Base-by-base conservation (phyloP, 306 rosid genomes). In the Phaseolus lunatus region DNA sequence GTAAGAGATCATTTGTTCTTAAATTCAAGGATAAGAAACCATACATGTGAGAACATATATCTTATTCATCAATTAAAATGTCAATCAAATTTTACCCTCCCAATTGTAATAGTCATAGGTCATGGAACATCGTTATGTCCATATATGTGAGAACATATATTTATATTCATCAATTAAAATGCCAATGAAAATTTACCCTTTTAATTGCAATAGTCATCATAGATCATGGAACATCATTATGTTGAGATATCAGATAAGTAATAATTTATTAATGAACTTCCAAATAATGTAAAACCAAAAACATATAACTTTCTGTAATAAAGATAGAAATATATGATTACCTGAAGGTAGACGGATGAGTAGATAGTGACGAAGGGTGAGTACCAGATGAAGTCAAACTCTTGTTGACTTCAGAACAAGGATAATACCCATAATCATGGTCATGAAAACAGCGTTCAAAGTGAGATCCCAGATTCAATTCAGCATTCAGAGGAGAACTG, bases 321-420 rank as follows among this genome's bases (percentile, higher is more conserved):
- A 80, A 47, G 22, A 44, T 54, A 41, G 53, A 78, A 75, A 47
- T 10, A 16, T 31, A 16, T 29, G 73, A 63, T 82, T 84, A 95
- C 99, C 99, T 93, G 76, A 83, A 41, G 57, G 82, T 66, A 65
- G 88, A 89, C 75, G 53, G 86, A 72, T 76, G 88, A 78, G 82
- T 81, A n/a, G 87, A 79, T 27, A 85, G 68, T 5, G 86, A 87
- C 78, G 92, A 87, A 31, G 89, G 88, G 57, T 70, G 89, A 84
- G 77, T 79, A 70, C 84, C 84, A 73, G 92, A 84, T 13, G 90
- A 76, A 81, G 77, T 35, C 82, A 83, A 52, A 69, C 86, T 77
- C 89, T 83, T 82, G 65, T 70, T 62, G 77, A 67, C 83, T 81
- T 71, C 71, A 41, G 85, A 86, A 57, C 48, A 78, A 45, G 90